Conservation (phyloP, 2,329 filamentous ascomycete species). For the Arthroderma uncinatum region DNA sequence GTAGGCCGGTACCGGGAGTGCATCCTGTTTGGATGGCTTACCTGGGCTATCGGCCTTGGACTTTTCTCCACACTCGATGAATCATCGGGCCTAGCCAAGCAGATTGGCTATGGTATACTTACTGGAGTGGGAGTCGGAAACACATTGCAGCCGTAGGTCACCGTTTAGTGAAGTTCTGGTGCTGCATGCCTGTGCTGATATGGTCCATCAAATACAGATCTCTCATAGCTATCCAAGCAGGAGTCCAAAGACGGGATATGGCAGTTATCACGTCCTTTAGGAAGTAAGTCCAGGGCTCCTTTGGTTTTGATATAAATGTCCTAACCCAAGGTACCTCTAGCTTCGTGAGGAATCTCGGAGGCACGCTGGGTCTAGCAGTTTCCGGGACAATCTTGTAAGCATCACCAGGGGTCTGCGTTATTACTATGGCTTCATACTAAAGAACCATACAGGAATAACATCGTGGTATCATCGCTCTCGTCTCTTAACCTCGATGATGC, state of each 20-base stretch:
- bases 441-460: conserved; percentile 22
- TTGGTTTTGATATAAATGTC: background rate
- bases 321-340: conserved; percentile 16
- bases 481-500: conserved; percentile 18
- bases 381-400: conserved; percentile 32
- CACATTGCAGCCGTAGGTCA: conserved; percentile 38
- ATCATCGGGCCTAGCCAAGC: conserved; percentile 40
- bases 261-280: conserved; percentile 31
- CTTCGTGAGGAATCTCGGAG: conserved; percentile 34
- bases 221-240: conserved; percentile 32
- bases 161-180: background rate
- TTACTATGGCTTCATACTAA: background rate
- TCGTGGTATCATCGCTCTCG: conserved; percentile 17
- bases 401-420: background rate
- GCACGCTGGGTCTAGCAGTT: conserved; percentile 32
- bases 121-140: conserved; percentile 44
- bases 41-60: conserved; percentile 44
- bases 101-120: conserved; percentile 45
- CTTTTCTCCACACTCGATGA: conserved; percentile 44
- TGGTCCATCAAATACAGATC: conserved; percentile 8
- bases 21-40: conserved; percentile 44
- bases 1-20: conserved; percentile 43
- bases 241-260: conserved; percentile 31
- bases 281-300: conserved; percentile 18
- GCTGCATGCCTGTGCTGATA: background rate